Conservation (phyloP, 441 rosid species). For the Erodium trifolium region DNA sequence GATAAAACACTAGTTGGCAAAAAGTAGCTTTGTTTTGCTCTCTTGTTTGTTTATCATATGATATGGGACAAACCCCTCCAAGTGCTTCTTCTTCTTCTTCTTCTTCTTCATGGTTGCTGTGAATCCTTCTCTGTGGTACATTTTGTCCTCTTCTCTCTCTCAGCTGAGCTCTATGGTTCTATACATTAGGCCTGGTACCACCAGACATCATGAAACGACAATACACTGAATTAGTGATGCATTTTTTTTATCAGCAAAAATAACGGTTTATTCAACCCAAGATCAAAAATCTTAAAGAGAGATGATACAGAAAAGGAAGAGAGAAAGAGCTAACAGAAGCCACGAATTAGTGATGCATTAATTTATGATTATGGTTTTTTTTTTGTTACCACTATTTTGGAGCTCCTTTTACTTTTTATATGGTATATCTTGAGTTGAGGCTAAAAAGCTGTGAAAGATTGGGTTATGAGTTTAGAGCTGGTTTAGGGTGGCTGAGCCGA, state of each 20-base stretch:
- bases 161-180: background rate
- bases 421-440: background rate
- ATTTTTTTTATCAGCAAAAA: too few relatives aligned
- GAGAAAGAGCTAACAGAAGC: too few relatives aligned
- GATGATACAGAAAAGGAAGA: too few relatives aligned
- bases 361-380: background rate
- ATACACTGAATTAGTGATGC: background rate
- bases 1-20: background rate
- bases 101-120: background rate
- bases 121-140: conserved; percentile 1
- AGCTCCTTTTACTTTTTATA: background rate
- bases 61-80: background rate
- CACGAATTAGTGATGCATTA: background rate
- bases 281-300: too few relatives aligned
- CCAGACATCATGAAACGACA: background rate
- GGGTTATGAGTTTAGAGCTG: conserved; percentile 8
- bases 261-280: too few relatives aligned
- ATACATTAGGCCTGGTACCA: background rate
- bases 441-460: background rate
- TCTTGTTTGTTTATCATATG: too few relatives aligned
- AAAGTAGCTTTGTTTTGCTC: too few relatives aligned
- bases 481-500: conserved; percentile 1
- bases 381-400: background rate
- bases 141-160: conserved; percentile 9
- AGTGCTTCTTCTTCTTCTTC: too few relatives aligned